Evolutionary conservation across 2,329 filamentous ascomycete genomes (phyloP).

Genomic region (Fusarium subglutinans): DNA sequence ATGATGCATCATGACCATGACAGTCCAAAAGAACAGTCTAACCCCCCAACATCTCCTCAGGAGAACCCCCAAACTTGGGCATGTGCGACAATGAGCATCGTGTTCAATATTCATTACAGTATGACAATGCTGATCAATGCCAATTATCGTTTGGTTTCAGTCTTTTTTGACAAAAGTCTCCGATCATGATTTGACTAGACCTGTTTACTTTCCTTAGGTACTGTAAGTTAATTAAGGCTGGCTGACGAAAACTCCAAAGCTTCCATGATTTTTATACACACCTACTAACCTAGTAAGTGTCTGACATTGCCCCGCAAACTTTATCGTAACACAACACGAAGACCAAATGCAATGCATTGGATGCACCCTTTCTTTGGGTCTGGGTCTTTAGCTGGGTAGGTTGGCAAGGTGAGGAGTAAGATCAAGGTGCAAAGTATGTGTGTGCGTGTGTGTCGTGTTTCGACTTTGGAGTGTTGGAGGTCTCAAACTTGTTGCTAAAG

Average conservation of each 20-base stretch:
- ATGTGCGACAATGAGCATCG: background rate
- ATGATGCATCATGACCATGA: conserved; percentile 14
- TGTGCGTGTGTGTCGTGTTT: background rate
- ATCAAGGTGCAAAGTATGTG: background rate
- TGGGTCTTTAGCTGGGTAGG: background rate
- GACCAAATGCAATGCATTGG: background rate
- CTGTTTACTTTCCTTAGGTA: conserved; percentile 17
- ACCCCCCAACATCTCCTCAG: conserved; percentile 16
- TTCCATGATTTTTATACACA: background rate
- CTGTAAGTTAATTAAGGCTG: background rate
- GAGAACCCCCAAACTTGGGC: conserved; percentile 3
- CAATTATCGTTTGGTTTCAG: background rate
- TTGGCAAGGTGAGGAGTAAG: background rate
- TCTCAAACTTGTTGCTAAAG: conserved; percentile 12
- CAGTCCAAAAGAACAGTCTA: background rate
- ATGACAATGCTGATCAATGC: conserved; percentile 26
- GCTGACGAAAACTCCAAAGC: background rate
- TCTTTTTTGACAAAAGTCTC: conserved; percentile 13
- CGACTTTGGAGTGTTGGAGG: conserved; percentile 2
- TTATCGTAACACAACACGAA: background rate
- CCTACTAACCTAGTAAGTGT: background rate
- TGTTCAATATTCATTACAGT: background rate
- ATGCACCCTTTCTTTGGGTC: background rate
- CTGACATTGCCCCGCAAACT: conserved; percentile 5
- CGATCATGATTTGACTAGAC: conserved; percentile 1